Conservation (phyloP, 2,329 filamentous ascomycete genomes). For the Aspergillus viridinutans region DNA sequence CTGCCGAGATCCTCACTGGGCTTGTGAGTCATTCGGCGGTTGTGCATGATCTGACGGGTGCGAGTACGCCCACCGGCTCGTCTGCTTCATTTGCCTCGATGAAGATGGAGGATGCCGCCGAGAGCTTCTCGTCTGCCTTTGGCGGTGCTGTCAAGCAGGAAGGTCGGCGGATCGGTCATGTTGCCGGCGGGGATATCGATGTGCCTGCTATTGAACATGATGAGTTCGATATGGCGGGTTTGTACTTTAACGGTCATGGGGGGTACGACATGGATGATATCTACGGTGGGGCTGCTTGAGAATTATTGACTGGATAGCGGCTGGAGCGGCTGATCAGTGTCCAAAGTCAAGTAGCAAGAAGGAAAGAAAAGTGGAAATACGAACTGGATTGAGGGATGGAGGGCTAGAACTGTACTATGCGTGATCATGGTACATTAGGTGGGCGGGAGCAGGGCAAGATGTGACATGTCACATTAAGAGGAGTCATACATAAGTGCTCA, state of each 20-base stretch:
- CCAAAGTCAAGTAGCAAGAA: not conserved
- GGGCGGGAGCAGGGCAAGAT: not conserved
- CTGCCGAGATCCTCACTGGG: not conserved
- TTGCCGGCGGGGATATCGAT: not conserved
- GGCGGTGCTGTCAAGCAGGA: not conserved
- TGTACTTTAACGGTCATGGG: slow-evolving; percentile 3
- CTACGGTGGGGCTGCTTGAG: slow-evolving; percentile 8
- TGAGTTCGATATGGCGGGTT: not conserved
- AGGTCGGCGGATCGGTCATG: not conserved
- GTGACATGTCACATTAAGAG: not conserved
- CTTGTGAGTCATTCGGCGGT: not conserved
- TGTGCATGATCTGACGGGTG: not conserved
- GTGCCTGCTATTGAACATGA: not conserved
- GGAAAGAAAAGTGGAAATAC: too few relatives aligned
- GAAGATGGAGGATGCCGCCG: not conserved
- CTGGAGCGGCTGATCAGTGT: not conserved
- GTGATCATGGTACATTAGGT: not conserved
- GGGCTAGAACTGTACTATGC: not conserved
- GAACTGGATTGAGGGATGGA: not conserved
- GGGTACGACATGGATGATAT: slow-evolving; percentile 11
- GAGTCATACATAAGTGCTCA: not conserved
- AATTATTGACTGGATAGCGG: not conserved
- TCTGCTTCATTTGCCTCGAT: not conserved
- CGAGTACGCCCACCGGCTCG: not conserved
- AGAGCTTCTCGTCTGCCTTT: not conserved